Evolutionary conservation across 2,329 filamentous ascomycete species (phyloP).

Genomic region (Nemania sp.): DNA sequence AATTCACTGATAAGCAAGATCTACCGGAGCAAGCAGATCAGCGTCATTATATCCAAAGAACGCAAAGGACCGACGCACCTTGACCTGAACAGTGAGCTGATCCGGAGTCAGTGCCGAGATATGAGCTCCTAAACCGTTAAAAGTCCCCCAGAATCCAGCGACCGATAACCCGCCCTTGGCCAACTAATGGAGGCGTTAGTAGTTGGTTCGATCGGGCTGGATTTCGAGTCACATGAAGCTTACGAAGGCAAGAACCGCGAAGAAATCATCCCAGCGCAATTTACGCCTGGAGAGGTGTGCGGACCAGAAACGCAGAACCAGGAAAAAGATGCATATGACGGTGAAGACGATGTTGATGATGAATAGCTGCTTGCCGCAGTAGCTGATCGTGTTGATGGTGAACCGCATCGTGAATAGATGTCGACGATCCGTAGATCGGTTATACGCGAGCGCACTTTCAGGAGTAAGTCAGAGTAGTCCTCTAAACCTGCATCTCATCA

Average conservation of each 20-base stretch:
- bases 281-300: slow-evolving; percentile 23
- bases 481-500: not conserved
- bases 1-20: slow-evolving; percentile 31
- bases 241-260: slow-evolving; percentile 31
- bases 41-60: slow-evolving; percentile 3
- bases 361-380: slow-evolving; percentile 19
- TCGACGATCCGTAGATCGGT: not conserved
- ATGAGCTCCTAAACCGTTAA: slow-evolving; percentile 33
- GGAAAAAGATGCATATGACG: slow-evolving; percentile 14
- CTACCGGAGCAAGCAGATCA: slow-evolving; percentile 14
- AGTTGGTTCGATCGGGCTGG: not conserved
- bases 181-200: slow-evolving; percentile 10
- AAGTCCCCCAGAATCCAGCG: slow-evolving; percentile 29
- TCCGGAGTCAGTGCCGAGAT: slow-evolving; percentile 14
- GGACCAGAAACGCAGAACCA: slow-evolving; percentile 33
- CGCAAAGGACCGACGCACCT: slow-evolving; percentile 15
- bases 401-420: slow-evolving; percentile 5
- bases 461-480: not conserved
- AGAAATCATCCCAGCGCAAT: slow-evolving; percentile 29
- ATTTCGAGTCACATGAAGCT: slow-evolving; percentile 2
- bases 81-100: slow-evolving; percentile 12
- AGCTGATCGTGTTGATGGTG: not conserved
- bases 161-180: slow-evolving; percentile 22
- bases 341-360: slow-evolving; percentile 30
- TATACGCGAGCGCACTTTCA: not conserved